A percentile compares a stretch with the other conserved stretches of the same genome.
Evolutionary conservation across 2,329 filamentous ascomycete genomes (phyloP).

Genomic region (Sclerotinia subarctica): DNA sequence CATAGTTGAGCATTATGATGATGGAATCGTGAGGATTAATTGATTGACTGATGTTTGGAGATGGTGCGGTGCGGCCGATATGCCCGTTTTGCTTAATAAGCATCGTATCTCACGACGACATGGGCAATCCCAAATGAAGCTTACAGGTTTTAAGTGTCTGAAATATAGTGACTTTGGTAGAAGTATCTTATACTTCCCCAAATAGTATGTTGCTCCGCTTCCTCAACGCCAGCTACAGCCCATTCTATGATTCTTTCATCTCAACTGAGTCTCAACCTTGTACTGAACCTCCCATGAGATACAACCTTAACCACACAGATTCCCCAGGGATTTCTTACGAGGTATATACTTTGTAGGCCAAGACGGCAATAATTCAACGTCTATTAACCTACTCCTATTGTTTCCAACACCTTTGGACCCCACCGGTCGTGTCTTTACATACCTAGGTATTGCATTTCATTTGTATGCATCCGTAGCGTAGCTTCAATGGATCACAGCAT

Average conservation of each 20-base stretch:
- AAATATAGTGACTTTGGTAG: neutral
- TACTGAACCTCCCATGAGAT: neutral
- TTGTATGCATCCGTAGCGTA: neutral
- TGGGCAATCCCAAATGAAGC: neutral
- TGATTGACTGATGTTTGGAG: neutral
- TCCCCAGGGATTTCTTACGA: neutral
- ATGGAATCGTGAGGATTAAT: neutral
- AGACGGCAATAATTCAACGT: neutral
- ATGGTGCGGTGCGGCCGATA: neutral
- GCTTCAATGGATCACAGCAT: neutral
- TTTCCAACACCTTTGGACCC: neutral
- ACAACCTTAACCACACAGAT: neutral
- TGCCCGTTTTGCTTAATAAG: neutral
- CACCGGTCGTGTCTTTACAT: neutral
- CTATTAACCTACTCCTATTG: neutral
- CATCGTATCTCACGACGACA: neutral
- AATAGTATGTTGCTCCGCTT: neutral
- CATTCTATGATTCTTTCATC: neutral
- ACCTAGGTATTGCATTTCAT: neutral
- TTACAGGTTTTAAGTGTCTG: neutral
- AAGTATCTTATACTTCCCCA: neutral
- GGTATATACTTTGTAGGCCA: no score
- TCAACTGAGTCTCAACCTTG: neutral
- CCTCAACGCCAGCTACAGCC: no score
- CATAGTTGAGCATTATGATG: constrained; percentile 27